Evolutionary conservation across 2,329 filamentous ascomycete species (phyloP), one percentile per base, ranked within the genome.

Genomic region (Hirsutella thompsonii): DNA sequence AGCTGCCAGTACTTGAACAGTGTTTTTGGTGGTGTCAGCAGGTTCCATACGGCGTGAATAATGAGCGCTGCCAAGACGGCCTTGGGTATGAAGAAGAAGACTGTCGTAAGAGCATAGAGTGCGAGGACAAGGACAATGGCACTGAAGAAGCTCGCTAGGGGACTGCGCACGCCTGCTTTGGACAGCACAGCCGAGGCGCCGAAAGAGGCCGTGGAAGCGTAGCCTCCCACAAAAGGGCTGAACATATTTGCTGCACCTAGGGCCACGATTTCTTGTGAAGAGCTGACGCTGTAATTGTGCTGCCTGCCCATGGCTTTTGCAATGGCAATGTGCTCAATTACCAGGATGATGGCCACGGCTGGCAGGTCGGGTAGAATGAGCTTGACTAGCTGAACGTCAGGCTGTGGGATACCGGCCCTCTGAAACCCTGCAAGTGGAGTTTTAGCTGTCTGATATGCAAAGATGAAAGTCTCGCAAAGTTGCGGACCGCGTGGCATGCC

Each of bases 311-410:
- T 89, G 0, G 83, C 86, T 57, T 90, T 90, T 6, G 83, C 80
- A 45, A 90, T 89, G 34, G 84, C 82, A 48, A 89, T 88, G 54
- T 90, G 84, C 59, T 89, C 84, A 41, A 90, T 84, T 18, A 89
- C 70, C 16, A 89, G 63, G 16, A 90, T 83, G 45, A 90, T 84
- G 38, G 85, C 74, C 0, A 81, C 75, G 16, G 80, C 79, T 0
- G 84, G 84, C 6, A 89, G 61, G 44, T 88, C 67, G 20, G 67
- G 67, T 2, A 72, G 62, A 47, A 85, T 75, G 0, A 68, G 56
- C 1, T 59, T 62, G 49, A 87, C 64, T 36, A 87, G 66, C 1
- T 67, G 57, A 0, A 55, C 55, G 44, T 74, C 70, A 36, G 84
- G 61, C 0, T 54, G 62, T 0, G 83, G 82, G 0, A 77, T 69